Base-by-base conservation (phyloP, 2,329 filamentous ascomycete species). In the Hypoxylon sp. region DNA sequence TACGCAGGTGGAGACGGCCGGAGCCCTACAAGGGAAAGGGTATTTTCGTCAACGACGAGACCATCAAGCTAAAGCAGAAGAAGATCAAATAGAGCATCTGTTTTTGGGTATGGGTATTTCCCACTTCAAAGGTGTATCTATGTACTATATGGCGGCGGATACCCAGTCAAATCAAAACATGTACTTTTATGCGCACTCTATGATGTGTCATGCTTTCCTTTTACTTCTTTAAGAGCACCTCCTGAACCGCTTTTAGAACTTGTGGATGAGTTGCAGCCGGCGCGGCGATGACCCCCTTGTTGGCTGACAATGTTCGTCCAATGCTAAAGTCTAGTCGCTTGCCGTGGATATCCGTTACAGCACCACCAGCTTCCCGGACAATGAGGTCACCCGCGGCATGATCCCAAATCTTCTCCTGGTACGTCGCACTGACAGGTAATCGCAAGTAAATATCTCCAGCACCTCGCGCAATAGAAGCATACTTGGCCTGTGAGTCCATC, bases 11-110 rank as follows among this genome's bases (percentile, higher is more conserved):
- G 95, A 91, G 96, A 78, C 88, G 88, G 72, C 96, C 96, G 31
- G 96, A 99, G 84, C 96, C 96, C 72, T 99, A 99, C 83, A 99
- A 99, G 89, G 96, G 96, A 74, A 98, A 99, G 89, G 96, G 96
- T 75, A 97, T 99, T 75, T 99, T 98, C 80, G 91, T 99, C 76
- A 97, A 98, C 78, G 94, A 94, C 71, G 94, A 99, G 87, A 98
- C 94, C 31, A 98, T 99, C 84, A 97, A 92, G 87, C 81, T 99
- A 82, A 99, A 99, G 91, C 92, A 93, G 77, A 99, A 98, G 91
- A 96, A 95, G 88, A 94, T 95, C 81, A 95, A 94, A 86, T 96
- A 71, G 63, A 63, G 46, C n/a, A 48, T 64, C 63, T 48, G 44
- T 39, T 19, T 19, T 31, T 31, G 48, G n/a, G n/a, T 42, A 59